These are phyloP conservation scores for Jimgerdemannia flammicorona DNA, from an alignment of 192 early-diverging fungal genomes.

Conservation along the genomic window DNA sequence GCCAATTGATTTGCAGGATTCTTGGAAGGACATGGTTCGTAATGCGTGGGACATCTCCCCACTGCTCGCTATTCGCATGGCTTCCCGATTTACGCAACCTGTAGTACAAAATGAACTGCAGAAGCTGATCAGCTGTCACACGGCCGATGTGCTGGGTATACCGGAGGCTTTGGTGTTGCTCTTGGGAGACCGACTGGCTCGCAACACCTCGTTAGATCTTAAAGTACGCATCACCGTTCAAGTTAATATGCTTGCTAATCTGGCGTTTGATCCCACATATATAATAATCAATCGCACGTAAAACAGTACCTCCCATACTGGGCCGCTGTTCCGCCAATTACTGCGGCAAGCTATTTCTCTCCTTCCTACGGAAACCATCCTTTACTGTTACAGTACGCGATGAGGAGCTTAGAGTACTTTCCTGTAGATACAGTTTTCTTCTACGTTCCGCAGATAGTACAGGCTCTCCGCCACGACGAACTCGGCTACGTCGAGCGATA, in stretches of 20 bases:
- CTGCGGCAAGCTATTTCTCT: constrained; percentile 77
- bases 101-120: constrained; percentile 64
- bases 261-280: constrained; percentile 1
- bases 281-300: constrained; percentile 16
- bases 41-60: constrained; percentile 87
- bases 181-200: constrained; percentile 56
- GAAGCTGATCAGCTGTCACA: constrained; percentile 56
- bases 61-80: constrained; percentile 75
- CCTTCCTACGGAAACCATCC: constrained; percentile 71
- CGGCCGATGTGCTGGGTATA: constrained; percentile 61
- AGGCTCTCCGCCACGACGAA: constrained; percentile 85
- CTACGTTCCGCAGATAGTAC: constrained; percentile 97
- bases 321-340: constrained; percentile 86
- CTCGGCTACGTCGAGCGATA: constrained; percentile 94
- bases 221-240: constrained; percentile 9
- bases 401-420: constrained; percentile 85
- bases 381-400: constrained; percentile 93
- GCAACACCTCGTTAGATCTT: constrained; percentile 25
- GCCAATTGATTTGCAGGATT: constrained; percentile 29
- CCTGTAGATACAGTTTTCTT: constrained; percentile 97
- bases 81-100: constrained; percentile 67
- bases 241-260: background rate
- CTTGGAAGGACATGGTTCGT: constrained; percentile 71
- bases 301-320: constrained; percentile 83
- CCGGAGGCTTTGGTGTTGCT: constrained; percentile 74